phyloP scores from a whole-genome alignment of 768 basidiomycete species.

The Phlegmacium glaucopus region DNA sequence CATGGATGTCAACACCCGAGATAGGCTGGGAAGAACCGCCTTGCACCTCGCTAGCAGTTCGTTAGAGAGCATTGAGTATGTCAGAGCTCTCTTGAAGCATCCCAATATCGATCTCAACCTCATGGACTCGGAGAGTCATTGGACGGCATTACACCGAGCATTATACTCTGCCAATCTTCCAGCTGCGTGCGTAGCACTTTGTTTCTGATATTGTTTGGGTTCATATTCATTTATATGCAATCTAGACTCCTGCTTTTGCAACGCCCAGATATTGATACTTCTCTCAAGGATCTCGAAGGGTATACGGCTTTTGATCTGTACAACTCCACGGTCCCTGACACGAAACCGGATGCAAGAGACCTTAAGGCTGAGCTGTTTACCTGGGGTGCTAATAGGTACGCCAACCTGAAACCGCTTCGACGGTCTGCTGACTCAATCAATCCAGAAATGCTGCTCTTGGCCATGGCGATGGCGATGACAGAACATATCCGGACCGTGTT shows the following conservation, averaged over 20 bases:
- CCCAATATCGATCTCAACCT: slow-evolving; percentile 77
- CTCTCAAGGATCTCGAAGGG: slow-evolving; percentile 80
- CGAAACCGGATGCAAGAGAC: slow-evolving; percentile 46
- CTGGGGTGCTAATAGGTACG: slow-evolving; percentile 82
- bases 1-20: slow-evolving; percentile 68
- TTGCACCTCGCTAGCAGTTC: slow-evolving; percentile 79
- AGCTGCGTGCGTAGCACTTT: slow-evolving; percentile 48
- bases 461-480: slow-evolving; percentile 74
- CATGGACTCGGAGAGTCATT: slow-evolving; percentile 79
- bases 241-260: slow-evolving; percentile 71
- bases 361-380: slow-evolving; percentile 65
- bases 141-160: slow-evolving; percentile 89
- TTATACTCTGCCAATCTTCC: slow-evolving; percentile 77
- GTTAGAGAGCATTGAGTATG: slow-evolving; percentile 71
- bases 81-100: slow-evolving; percentile 71
- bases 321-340: slow-evolving; percentile 82
- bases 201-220: neutral
- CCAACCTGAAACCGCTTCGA: neutral
- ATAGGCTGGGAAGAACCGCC: slow-evolving; percentile 70
- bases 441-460: slow-evolving; percentile 86
- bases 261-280: slow-evolving; percentile 66
- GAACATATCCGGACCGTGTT: slow-evolving; percentile 76
- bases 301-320: slow-evolving; percentile 92
- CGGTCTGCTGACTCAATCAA: neutral
- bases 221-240: slow-evolving; percentile 6